Percentiles rank a stretch among this genome's conserved stretches.
These are phyloP conservation scores for Eucalyptus grandis DNA, from an alignment of 345 rosid genomes.

Conservation along the genomic window DNA sequence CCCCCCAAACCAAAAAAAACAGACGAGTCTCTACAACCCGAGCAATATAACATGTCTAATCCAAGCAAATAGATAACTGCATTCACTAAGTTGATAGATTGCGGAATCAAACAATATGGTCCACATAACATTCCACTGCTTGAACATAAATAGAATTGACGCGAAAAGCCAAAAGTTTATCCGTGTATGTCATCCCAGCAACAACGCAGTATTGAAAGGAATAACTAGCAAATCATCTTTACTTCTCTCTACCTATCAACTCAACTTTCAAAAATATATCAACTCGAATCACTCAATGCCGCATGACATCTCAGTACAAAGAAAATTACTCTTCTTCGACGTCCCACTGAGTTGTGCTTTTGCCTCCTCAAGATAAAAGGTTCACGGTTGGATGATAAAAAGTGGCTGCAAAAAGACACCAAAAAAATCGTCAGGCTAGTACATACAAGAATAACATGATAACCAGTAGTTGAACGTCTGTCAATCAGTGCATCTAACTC, in stretches of 20 bases:
- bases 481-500: slow-evolving; percentile 2
- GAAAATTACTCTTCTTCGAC: neutral
- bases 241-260: neutral
- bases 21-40: neutral
- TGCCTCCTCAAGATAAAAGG: neutral
- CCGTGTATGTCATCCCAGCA: neutral
- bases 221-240: neutral
- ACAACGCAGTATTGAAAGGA: neutral
- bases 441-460: neutral
- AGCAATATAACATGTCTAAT: neutral
- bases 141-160: neutral
- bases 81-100: neutral
- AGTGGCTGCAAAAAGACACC: slow-evolving; percentile 43
- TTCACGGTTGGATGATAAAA: slow-evolving; percentile 64
- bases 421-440: neutral
- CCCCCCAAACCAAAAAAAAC: neutral
- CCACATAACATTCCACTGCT: neutral
- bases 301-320: slow-evolving; percentile 4
- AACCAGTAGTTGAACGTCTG: neutral
- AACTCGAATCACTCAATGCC: slow-evolving; percentile 11
- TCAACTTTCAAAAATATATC: neutral
- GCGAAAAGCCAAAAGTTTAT: neutral
- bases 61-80: neutral
- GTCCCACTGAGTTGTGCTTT: neutral
- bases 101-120: neutral